A percentile compares a stretch with the other conserved stretches of the same genome.
Conservation (phyloP, 768 basidiomycete genomes). For the Rhizopogon sp. region DNA sequence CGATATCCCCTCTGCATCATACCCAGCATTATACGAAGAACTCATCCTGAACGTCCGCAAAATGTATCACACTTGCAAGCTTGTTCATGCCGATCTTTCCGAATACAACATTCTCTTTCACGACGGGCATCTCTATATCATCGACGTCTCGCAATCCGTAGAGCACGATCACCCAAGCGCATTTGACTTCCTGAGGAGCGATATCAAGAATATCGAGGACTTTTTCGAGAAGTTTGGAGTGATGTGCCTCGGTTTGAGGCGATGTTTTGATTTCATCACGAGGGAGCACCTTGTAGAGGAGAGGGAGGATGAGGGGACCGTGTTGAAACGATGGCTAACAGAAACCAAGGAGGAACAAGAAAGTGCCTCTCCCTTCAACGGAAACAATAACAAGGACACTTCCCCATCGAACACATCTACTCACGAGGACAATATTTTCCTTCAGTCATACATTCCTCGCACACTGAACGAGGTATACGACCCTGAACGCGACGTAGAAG, state of each 20-base stretch:
- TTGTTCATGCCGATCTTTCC: constrained; percentile 96
- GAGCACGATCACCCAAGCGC: constrained; percentile 97
- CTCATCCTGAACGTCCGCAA: constrained; percentile 73
- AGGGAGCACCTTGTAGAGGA: constrained; percentile 38
- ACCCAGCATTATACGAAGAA: constrained; percentile 67
- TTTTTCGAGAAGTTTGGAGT: constrained; percentile 82
- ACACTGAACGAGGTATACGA: constrained; percentile 90
- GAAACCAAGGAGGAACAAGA: constrained; percentile 24
- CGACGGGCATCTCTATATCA: constrained; percentile 77
- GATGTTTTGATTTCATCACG: constrained; percentile 88
- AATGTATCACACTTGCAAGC: constrained; percentile 86
- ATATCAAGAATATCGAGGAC: constrained; percentile 90
- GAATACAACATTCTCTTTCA: constrained; percentile 98
- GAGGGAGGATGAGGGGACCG: constrained; percentile 20
- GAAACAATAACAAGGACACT: constrained; percentile 9
- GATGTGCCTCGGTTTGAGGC: constrained; percentile 67
- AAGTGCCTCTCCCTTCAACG: constrained; percentile 7
- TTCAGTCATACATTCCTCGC: constrained; percentile 89
- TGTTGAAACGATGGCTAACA: constrained; percentile 46
- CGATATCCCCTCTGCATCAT: constrained; percentile 42
- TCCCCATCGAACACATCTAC: constrained; percentile 17
- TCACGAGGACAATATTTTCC: constrained; percentile 86
- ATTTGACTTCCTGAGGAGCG: constrained; percentile 91
- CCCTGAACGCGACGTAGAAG: constrained; percentile 87
- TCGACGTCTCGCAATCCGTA: constrained; percentile 98